Evolutionary conservation across 176 grass and related monocot species (phyloP), one percentile per base, ranked within the genome.

Genomic region (Puya raimondii): DNA sequence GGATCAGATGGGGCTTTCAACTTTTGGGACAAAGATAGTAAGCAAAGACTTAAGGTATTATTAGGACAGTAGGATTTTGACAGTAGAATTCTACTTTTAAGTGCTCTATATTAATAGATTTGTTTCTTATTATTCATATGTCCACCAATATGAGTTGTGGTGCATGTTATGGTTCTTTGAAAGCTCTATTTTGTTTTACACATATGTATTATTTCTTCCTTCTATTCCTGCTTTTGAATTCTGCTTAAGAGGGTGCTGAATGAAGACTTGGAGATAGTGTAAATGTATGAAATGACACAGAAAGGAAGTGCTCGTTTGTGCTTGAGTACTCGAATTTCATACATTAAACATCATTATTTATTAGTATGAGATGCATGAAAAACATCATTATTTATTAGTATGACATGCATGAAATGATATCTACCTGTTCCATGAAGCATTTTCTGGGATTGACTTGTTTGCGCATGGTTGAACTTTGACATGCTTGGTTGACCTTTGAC

Each of bases 1-100:
- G 91, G 91, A 70, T 95, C 87, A 64, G 91, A 95, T 65, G 91
- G 91, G 50, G 83, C 91, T 61, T 95, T 95, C 81, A 89, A 95
- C 56, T 95, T 87, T 70, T 95, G 91, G 91, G 91, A 94, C 61
- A 94, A 94, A 77, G 86, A 94, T 49, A 89, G 91, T 71, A 89
- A 89, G 63, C 87, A 90, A 71, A 95, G 86, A 75, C 86, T 94
- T 42, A 94, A 94, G 91, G 91, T 94, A 63, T 77, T 29, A 25
- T 67, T 2, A 67, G 33, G 27, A 48, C 5, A 42, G 11, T 9
- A 67, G 8, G 47, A 67, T 61, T 18, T 9, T 61, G 7, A 61
- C 5, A 18, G 10, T 22, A 61, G 56, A 16, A 61, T 7, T 16
- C 47, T n/a, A 48, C 17, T 16, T 67, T 48, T 67, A 16, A n/a